Conservation (phyloP, 2,329 filamentous ascomycete genomes). For the Calonectria henricotiae region DNA sequence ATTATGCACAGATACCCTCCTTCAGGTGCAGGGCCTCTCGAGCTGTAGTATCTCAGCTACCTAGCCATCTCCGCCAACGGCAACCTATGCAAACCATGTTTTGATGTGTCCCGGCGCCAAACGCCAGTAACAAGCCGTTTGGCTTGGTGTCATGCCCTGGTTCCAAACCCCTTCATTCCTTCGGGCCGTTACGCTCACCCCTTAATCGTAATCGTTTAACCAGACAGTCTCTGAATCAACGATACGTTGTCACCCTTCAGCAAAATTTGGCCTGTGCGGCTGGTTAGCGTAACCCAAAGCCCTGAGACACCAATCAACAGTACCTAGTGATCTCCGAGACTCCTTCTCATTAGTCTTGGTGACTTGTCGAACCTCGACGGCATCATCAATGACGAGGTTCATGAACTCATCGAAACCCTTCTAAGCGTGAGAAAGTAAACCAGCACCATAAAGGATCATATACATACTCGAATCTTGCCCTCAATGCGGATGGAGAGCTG, state of each 20-base stretch:
- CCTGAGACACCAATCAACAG: conserved; percentile 44
- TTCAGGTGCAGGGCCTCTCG: conserved; percentile 16
- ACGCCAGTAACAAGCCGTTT: conserved; percentile 28
- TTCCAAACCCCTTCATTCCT: conserved; percentile 25
- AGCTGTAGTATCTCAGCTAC: conserved; percentile 22
- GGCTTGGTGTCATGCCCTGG: conserved; percentile 28
- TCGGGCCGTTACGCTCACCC: conserved; percentile 30
- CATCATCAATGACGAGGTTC: conserved; percentile 97
- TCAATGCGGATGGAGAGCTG: conserved; percentile 95
- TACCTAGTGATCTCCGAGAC: conserved; percentile 85
- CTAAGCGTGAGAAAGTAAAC: conserved; percentile 16
- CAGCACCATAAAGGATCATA: background rate
- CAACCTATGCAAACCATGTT: conserved; percentile 31
- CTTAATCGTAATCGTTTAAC: conserved; percentile 42
- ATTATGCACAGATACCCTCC: conserved; percentile 27
- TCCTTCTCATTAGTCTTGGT: conserved; percentile 86
- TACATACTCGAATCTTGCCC: conserved; percentile 90
- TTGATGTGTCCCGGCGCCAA: conserved; percentile 29
- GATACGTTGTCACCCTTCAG: conserved; percentile 93
- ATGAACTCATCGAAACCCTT: conserved; percentile 99
- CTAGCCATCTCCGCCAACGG: conserved; percentile 26
- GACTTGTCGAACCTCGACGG: conserved; percentile 89
- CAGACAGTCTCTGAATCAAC: conserved; percentile 76
- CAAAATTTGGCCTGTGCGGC: conserved; percentile 82
- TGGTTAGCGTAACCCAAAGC: conserved; percentile 46